phyloP scores from a whole-genome alignment of 108 stramenopile species.

The Pseudonitzschia multistriata region DNA sequence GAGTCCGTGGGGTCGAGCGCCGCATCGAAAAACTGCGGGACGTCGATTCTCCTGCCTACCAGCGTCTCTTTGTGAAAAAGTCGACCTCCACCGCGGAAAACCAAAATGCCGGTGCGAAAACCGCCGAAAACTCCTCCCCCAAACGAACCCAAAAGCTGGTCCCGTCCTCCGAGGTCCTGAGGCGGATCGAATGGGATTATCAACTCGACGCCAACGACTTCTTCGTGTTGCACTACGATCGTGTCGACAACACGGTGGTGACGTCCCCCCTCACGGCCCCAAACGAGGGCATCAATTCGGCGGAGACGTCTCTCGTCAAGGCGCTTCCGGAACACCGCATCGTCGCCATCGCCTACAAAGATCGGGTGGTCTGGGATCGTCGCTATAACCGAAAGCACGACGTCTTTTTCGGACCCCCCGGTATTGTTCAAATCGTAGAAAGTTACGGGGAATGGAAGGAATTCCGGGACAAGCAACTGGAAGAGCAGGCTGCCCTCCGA shows the following conservation, averaged over 20 bases:
- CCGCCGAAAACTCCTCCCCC: background rate
- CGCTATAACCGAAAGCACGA: constrained; percentile 45
- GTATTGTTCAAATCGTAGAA: constrained; percentile 65
- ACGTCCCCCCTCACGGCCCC: constrained; percentile 72
- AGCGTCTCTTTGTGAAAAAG: constrained; percentile 55
- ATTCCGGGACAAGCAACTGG: constrained; percentile 34
- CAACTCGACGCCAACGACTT: constrained; percentile 43
- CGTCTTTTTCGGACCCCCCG: constrained; percentile 61
- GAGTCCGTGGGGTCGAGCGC: constrained; percentile 71
- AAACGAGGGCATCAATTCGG: constrained; percentile 58
- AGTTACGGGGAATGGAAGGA: constrained; percentile 78
- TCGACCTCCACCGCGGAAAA: background rate
- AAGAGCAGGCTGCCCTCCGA: background rate
- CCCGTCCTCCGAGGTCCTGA: constrained; percentile 69
- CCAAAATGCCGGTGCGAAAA: constrained; percentile 16
- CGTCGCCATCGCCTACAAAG: constrained; percentile 66
- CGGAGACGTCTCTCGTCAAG: constrained; percentile 59
- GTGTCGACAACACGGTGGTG: constrained; percentile 44
- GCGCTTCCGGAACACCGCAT: constrained; percentile 88
- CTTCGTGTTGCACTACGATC: constrained; percentile 71
- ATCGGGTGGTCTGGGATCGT: constrained; percentile 82
- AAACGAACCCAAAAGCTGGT: constrained; percentile 48
- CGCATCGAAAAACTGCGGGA: constrained; percentile 66
- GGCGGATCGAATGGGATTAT: constrained; percentile 79
- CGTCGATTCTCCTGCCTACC: constrained; percentile 65